Evolutionary conservation across 192 early-diverging fungal genomes (phyloP).

Genomic region (Dissophora ornata): DNA sequence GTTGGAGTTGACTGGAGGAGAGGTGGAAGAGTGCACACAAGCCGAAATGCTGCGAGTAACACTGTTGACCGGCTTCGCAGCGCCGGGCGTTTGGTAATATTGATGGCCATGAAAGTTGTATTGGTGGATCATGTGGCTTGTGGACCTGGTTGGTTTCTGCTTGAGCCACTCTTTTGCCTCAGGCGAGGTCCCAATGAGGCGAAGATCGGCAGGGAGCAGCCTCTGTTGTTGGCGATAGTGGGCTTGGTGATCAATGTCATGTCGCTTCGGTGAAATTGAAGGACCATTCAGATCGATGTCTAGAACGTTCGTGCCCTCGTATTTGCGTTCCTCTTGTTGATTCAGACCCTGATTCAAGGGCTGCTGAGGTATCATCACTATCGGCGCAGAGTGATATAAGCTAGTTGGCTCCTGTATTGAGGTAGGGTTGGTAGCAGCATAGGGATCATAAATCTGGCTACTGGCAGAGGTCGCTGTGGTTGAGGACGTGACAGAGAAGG

Average conservation of each 20-base stretch:
- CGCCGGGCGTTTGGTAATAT: constrained; percentile 28
- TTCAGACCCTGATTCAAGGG: constrained; percentile 2
- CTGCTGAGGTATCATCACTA: constrained; percentile 14
- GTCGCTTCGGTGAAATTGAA: background rate
- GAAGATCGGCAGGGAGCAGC: constrained; percentile 9
- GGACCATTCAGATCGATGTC: background rate
- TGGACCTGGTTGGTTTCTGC: constrained; percentile 42
- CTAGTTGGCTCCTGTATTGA: background rate
- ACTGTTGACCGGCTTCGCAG: constrained; percentile 5
- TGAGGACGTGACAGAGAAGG: constrained; percentile 14
- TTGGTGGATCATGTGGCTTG: constrained; percentile 39
- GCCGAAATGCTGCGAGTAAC: constrained; percentile 10
- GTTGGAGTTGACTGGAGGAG: background rate
- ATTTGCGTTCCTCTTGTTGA: background rate
- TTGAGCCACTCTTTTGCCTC: constrained; percentile 52
- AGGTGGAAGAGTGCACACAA: background rate
- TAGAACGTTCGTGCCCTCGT: constrained; percentile 4
- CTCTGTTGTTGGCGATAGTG: constrained; percentile 15
- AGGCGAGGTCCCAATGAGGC: constrained; percentile 32
- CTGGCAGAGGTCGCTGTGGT: constrained; percentile 4
- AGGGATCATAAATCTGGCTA: constrained; percentile 10
- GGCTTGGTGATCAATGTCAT: constrained; percentile 2
- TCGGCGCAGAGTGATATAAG: constrained; percentile 3
- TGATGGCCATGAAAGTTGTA: constrained; percentile 40
- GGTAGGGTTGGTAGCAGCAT: background rate